Base-by-base conservation (phyloP, 2,329 filamentous ascomycete species). In the Paraconiothyrium sp. region DNA sequence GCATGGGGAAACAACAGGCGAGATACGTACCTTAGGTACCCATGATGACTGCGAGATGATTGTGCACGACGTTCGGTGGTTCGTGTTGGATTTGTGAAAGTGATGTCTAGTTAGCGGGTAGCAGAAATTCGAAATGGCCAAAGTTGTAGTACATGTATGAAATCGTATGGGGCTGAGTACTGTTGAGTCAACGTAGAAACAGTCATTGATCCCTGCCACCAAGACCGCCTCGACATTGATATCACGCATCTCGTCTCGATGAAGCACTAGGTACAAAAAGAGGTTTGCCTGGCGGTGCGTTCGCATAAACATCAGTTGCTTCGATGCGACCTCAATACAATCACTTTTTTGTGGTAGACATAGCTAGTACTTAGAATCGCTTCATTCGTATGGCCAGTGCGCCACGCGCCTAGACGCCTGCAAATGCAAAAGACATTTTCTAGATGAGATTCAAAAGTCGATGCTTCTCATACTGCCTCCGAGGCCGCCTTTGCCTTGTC, bases 401-500 rank as follows among this genome's bases (percentile, higher is more conserved):
- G 22, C 51, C 20, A 41, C n/a, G 43, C 54, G 41, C 54, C 54
- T 35, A 39, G 48, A 59, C 57, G 59, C 50, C 54, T 27, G 48
- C 9, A 46, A 54, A 44, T 54, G 51, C 37, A 54, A 54, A 10
- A 37, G 35, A 27, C 13, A 27, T 20, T n/a, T 61, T 34, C 16
- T 63, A 64, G 55, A 59, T 50, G 48, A 20, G 66, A 72, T 64
- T 30, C 48, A 7, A 35, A 34, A 35, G 16, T 58, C 64, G 69
- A 67, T 11, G 65, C 55, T 59, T 51, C 41, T 51, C 41, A 60
- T 59, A 58, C 59, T 71, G 69, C 72, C 37, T 76, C 69, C 22
- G 75, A 73, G 59, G 72, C 74, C 32, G 69, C 68, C 62, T 74
- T 77, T 0, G 70, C 72, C 64, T 78, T 93, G 82, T 98, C 95